A percentile compares a stretch with the other conserved stretches of the same genome.
Evolutionary conservation across 2,329 filamentous ascomycete species (phyloP).

Genomic region (Penicillium sp.): DNA sequence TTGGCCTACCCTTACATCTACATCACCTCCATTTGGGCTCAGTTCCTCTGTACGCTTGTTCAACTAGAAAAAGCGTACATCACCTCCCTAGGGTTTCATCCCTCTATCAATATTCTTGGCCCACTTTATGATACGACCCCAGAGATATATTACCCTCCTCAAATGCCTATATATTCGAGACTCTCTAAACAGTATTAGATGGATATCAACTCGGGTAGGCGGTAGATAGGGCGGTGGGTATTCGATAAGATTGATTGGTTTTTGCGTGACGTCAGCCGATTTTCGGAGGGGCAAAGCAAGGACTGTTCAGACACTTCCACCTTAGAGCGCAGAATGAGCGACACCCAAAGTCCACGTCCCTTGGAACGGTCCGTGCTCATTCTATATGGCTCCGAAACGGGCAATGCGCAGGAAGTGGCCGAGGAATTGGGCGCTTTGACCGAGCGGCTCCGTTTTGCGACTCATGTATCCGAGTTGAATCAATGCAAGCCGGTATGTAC

Average conservation of each 20-base stretch:
- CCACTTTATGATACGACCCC: background rate
- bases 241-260: background rate
- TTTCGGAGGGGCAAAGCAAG: slow-evolving; percentile 16
- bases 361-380: slow-evolving; percentile 60
- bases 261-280: slow-evolving; percentile 33
- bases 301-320: slow-evolving; percentile 3
- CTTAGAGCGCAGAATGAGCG: slow-evolving; percentile 27
- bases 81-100: background rate
- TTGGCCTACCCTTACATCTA: background rate
- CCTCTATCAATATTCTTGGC: background rate
- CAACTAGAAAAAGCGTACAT: background rate
- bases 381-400: slow-evolving; percentile 92
- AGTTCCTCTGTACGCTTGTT: background rate
- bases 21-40: background rate
- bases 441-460: slow-evolving; percentile 76
- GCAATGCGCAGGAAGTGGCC: slow-evolving; percentile 88
- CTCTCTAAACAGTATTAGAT: too few species aligned
- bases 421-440: slow-evolving; percentile 74
- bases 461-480: slow-evolving; percentile 75
- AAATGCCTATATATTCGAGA: background rate
- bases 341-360: slow-evolving; percentile 12
- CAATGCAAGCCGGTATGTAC: slow-evolving; percentile 68
- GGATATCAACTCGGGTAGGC: background rate
- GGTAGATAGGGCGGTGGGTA: background rate
- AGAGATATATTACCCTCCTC: background rate